Evolutionary conservation across 192 early-diverging fungal species (phyloP).

Genomic region (Thoreauomyces humboldtii): DNA sequence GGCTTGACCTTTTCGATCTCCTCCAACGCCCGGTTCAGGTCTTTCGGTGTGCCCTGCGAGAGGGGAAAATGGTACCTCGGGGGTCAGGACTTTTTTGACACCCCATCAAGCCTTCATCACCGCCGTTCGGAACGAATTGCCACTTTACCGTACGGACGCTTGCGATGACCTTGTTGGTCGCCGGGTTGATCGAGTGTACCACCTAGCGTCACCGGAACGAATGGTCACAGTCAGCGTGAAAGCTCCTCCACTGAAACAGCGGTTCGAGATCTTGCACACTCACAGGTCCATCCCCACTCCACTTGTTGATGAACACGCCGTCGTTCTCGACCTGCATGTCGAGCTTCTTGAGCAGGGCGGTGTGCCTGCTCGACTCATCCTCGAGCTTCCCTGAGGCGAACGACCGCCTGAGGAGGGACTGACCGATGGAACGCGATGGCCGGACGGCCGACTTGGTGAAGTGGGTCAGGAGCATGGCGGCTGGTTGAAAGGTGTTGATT

Average conservation of each 20-base stretch:
- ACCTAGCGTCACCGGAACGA: conserved; percentile 4
- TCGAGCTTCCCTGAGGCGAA: conserved; percentile 1
- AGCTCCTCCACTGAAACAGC: neutral
- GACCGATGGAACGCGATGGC: too few relatives aligned
- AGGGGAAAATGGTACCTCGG: too few relatives aligned
- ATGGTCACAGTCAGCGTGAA: neutral
- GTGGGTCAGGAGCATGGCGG: too few relatives aligned
- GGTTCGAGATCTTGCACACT: neutral
- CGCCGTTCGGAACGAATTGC: too few relatives aligned
- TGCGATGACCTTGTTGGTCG: conserved; percentile 83
- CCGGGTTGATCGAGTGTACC: conserved; percentile 50
- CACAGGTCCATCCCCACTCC: conserved; percentile 42
- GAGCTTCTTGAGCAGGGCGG: conserved; percentile 10
- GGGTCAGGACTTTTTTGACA: too few relatives aligned
- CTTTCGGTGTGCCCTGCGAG: conserved; percentile 54
- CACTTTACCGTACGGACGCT: conserved; percentile 60
- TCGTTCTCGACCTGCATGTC: conserved; percentile 29
- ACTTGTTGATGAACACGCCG: conserved; percentile 48
- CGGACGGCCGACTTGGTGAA: too few relatives aligned
- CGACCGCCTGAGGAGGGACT: too few relatives aligned
- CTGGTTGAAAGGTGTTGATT: too few relatives aligned
- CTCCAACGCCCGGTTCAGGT: conserved; percentile 57
- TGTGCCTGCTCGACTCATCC: conserved; percentile 19
- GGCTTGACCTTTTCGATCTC: conserved; percentile 60
- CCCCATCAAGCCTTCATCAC: too few relatives aligned